Evolutionary conservation across 768 basidiomycete species (phyloP), one percentile per base, ranked within the genome.

Genomic region (Phaeotremella skinneri): DNA sequence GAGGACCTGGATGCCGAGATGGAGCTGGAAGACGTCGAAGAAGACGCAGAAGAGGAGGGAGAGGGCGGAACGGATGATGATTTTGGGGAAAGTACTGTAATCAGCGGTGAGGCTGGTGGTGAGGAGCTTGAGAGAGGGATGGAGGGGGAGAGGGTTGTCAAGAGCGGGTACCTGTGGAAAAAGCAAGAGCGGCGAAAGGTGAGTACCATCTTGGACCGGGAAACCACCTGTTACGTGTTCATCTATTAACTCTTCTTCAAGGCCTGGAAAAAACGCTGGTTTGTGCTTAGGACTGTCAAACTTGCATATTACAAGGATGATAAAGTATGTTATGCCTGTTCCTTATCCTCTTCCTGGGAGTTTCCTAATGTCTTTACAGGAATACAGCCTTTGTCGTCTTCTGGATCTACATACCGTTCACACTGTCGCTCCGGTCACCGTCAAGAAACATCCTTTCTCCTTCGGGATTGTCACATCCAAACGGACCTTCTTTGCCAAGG

Each of bases 201-300:
- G 64, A 57, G 83, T 77, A 11, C 6, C 31, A 20, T 52, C 7
- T 52, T 37, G 49, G 20, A 30, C 25, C n/a, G n/a, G n/a, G n/a
- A n/a, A n/a, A n/a, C n/a, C n/a, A n/a, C n/a, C n/a, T n/a, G n/a
- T n/a, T 50, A 49, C 61, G 45, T 42, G 21, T 59, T 21, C 32
- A 20, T 27, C 32, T 29, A 23, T 55, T 25, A 39, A 41, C 25
- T 4, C 21, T 48, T 52, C 29, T 21, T 16, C n/a, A 72, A 94
- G 92, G 91, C 89, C 1, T 99, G 96, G 96, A 97, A 98, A 83
- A 93, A 92, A 79, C 84, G 93, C 21, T 98, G 94, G 94, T 98
- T 98, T 68, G 96, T 99, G 1, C 80, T 99, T 58, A 85, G 94
- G 17, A 85, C 90, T 0, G 88, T 88, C 2, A 91, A 96, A 77